Evolutionary conservation across 1,139 yeast species (phyloP), one percentile per base, ranked within the genome.

Genomic region (Kurtzmaniella quercitrusa): DNA sequence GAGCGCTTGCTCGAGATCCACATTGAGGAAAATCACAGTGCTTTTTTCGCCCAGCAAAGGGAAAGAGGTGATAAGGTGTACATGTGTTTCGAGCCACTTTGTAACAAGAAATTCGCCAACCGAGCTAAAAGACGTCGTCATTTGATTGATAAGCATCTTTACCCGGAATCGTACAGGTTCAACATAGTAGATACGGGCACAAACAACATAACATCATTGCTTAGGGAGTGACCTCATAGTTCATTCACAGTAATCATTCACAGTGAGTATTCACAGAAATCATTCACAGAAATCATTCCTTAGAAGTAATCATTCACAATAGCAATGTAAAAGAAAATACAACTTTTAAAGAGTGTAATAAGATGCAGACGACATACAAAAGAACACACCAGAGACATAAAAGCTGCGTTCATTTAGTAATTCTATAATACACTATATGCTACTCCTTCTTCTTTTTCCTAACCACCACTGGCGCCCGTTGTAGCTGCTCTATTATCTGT

Each of bases 21-120:
- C 51, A 65, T 78, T 3, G 68, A 69, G 29, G 85, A 80, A 48
- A 62, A 63, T 43, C 85, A 81, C 51, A 74, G 78, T 52, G 79
- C 82, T 2, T 68, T 79, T 40, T 54, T 60, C n/a, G 54, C 52
- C 19, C 60, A 70, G 2, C 52, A 55, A 38, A 54, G 57, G 41
- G 75, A 72, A 37, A 53, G 56, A 16, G 79, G 78, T 0, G 68
- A 62, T 10, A 63, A 62, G 27, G 65, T 68, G 3, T 75, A 61
- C 45, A 57, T 55, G 37, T 80, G 85, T 49, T 68, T 74, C 41
- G 66, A 41, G 8, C 43, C 44, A 3, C 58, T 53, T 4, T 79
- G 84, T 52, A 23, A 46, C 2, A 70, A 73, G 47, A 46, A 48
- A 4, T 64, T 62, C 45, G 39, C 57, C 3, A 61, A 66, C 21